Evolutionary conservation across 1,139 yeast genomes (phyloP).

Genomic region (Saccharomyces hybrid): DNA sequence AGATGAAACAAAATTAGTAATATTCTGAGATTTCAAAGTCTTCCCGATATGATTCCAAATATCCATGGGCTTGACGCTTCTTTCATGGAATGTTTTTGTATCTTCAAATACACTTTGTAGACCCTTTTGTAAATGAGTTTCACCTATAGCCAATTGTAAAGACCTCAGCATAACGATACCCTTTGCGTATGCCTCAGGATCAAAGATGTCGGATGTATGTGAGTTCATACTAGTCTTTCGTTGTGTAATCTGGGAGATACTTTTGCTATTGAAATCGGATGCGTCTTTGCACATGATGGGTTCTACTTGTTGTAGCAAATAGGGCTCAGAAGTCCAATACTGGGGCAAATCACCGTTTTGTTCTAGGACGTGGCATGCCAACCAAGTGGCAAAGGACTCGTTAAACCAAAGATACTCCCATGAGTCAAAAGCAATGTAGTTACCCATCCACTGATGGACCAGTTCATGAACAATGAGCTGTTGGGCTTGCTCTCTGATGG

Average conservation of each 20-base stretch:
- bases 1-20: slow-evolving; percentile 43
- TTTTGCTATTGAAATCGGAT: slow-evolving; percentile 30
- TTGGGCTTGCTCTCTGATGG: slow-evolving; percentile 34
- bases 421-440: slow-evolving; percentile 53
- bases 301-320: slow-evolving; percentile 34
- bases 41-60: slow-evolving; percentile 41
- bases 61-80: slow-evolving; percentile 46
- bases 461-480: slow-evolving; percentile 63
- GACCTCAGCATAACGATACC: slow-evolving; percentile 56
- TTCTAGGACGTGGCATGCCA: slow-evolving; percentile 43
- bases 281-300: slow-evolving; percentile 38
- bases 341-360: slow-evolving; percentile 27
- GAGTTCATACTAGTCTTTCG: slow-evolving; percentile 28
- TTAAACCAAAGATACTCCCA: slow-evolving; percentile 68
- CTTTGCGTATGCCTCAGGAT: slow-evolving; percentile 52
- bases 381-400: slow-evolving; percentile 68
- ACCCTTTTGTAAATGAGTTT: slow-evolving; percentile 33
- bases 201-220: slow-evolving; percentile 40
- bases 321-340: slow-evolving; percentile 23
- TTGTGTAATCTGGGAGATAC: slow-evolving; percentile 26
- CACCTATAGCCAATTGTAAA: slow-evolving; percentile 42
- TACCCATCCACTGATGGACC: slow-evolving; percentile 75
- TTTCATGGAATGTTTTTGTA: slow-evolving; percentile 25
- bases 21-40: slow-evolving; percentile 29
- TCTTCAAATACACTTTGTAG: slow-evolving; percentile 39